A percentile compares a stretch with the other conserved stretches of the same genome.
Conservation (phyloP, 305 asterid genomes). For the Ruellia speciosa region DNA sequence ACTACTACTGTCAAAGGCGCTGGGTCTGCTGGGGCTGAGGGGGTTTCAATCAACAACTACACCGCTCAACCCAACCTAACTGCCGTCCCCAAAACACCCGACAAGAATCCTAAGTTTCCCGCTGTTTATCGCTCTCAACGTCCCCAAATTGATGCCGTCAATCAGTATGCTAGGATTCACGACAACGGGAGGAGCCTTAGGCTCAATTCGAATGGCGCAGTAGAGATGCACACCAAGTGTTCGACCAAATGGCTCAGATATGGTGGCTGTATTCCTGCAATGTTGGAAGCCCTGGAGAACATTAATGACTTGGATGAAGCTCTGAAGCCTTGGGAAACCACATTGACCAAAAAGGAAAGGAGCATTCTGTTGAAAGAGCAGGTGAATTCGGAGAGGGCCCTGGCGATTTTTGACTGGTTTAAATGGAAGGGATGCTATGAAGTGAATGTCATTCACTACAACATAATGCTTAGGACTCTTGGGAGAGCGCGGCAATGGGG, state of each 20-base stretch:
- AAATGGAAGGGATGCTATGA: slow-evolving; percentile 64
- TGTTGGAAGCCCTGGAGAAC: slow-evolving; percentile 58
- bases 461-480: slow-evolving; percentile 68
- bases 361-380: slow-evolving; percentile 90
- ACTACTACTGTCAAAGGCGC: too few species aligned
- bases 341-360: slow-evolving; percentile 68
- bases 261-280: slow-evolving; percentile 71
- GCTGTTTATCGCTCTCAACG: too few species aligned
- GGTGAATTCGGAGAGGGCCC: slow-evolving; percentile 64
- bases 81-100: too few species aligned
- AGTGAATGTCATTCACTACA: slow-evolving; percentile 82
- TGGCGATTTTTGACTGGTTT: slow-evolving; percentile 88
- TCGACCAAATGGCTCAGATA: slow-evolving; percentile 82
- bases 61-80: too few species aligned
- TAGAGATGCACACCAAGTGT: slow-evolving; percentile 43
- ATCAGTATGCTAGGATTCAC: too few species aligned
- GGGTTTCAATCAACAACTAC: too few species aligned
- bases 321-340: slow-evolving; percentile 64
- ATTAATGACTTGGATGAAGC: slow-evolving; percentile 63
- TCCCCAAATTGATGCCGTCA: too few species aligned
- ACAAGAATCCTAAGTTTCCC: too few species aligned
- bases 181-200: too few species aligned
- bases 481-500: slow-evolving; percentile 63
- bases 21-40: too few species aligned
- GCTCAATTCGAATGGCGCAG: not conserved